Percentiles rank a stretch among this genome's conserved stretches.
Conservation (phyloP, 2,329 filamentous ascomycete genomes). For the Aspergillus phoenicis region DNA sequence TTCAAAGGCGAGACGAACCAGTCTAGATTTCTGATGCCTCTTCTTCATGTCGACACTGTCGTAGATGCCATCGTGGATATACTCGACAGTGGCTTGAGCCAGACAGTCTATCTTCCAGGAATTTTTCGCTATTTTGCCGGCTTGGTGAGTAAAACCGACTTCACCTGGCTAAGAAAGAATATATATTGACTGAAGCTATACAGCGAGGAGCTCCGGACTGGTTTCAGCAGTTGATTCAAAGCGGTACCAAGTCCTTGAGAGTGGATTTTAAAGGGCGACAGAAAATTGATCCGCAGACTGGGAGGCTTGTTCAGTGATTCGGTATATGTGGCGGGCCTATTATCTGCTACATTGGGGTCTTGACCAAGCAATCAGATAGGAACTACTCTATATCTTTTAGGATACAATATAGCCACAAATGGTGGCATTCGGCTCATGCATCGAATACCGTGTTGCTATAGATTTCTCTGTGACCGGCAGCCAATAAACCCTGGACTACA, state of each 20-base stretch:
- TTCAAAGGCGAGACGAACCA: conserved; percentile 31
- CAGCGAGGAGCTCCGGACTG: conserved; percentile 24
- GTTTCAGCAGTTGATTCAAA: conserved; percentile 21
- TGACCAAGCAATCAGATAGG: too few relatives aligned
- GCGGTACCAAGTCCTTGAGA: conserved; percentile 18
- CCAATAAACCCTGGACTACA: too few relatives aligned
- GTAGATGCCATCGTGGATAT: conserved; percentile 27
- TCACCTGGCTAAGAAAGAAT: too few relatives aligned
- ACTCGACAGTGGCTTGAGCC: conserved; percentile 23
- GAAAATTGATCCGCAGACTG: conserved; percentile 22
- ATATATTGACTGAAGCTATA: neutral
- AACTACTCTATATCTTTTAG: too few relatives aligned
- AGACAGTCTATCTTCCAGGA: conserved; percentile 22
- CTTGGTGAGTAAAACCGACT: conserved; percentile 18
- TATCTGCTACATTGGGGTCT: too few relatives aligned
- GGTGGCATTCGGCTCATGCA: too few relatives aligned
- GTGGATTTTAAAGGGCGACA: conserved; percentile 27
- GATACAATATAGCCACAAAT: too few relatives aligned
- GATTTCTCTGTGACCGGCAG: too few relatives aligned
- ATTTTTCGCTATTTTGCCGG: conserved; percentile 25
- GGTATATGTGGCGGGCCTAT: too few relatives aligned
- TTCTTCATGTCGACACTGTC: conserved; percentile 29
- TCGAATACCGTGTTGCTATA: too few relatives aligned
- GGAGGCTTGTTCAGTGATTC: conserved; percentile 11
- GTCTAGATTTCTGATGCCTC: conserved; percentile 24